These are phyloP conservation scores for Colletotrichum tabaci DNA, from an alignment of 2,329 filamentous ascomycete species.

Conservation along the genomic window DNA sequence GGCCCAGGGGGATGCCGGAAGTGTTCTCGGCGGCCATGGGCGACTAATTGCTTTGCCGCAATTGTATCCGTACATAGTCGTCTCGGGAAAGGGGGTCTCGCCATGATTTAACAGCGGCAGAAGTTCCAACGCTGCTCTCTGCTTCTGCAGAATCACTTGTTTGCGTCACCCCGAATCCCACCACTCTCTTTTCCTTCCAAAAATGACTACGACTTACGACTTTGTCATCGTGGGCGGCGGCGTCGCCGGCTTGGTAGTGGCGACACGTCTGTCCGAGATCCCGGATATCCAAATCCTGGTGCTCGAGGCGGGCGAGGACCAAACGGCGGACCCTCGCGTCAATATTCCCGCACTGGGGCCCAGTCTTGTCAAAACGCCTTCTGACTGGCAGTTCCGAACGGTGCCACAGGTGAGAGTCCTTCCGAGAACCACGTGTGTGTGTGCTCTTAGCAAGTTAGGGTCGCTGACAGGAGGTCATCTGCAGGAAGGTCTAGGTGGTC, in stretches of 20 bases:
- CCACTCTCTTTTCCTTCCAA: not conserved
- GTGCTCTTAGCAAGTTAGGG: not conserved
- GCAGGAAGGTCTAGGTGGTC: conserved; percentile 40
- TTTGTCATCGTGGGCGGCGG: conserved; percentile 42
- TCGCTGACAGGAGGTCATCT: conserved; percentile 10
- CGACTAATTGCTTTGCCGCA: conserved; percentile 19
- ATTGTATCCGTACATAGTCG: not conserved
- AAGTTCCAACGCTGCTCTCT: conserved; percentile 3
- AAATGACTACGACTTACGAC: conserved; percentile 45
- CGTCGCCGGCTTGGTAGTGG: conserved; percentile 40
- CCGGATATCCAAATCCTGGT: conserved; percentile 45
- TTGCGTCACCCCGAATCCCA: conserved; percentile 14
- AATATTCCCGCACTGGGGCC: conserved; percentile 47
- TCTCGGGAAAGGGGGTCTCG: conserved; percentile 4
- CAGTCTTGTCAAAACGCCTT: conserved; percentile 45
- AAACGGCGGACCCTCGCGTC: conserved; percentile 46
- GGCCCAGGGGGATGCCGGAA: conserved; percentile 31
- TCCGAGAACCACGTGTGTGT: too few relatives aligned
- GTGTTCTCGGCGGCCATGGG: conserved; percentile 2
- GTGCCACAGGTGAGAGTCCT: conserved; percentile 44
- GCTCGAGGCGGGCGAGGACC: conserved; percentile 50
- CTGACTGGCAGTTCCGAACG: conserved; percentile 48
- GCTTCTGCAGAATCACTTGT: conserved; percentile 6
- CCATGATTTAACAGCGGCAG: conserved; percentile 37
- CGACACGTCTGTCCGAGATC: conserved; percentile 43